Evolutionary conservation across 345 rosid genomes (phyloP).

Genomic region (Aegle marmelos): DNA sequence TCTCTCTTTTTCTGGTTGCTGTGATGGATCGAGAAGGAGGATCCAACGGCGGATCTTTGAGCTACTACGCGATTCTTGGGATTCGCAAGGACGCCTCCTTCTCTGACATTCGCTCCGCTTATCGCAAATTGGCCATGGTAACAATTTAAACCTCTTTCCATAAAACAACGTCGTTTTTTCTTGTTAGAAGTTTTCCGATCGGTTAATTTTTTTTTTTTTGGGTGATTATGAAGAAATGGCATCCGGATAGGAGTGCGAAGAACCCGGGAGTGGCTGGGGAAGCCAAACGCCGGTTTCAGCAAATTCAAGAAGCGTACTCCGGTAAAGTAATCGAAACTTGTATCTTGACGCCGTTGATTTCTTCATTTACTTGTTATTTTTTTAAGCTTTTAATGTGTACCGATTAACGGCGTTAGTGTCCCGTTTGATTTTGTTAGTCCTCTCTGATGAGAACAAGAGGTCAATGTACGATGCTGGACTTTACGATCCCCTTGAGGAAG

Average conservation of each 20-base stretch:
- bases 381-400: not conserved
- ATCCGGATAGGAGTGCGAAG: conserved; percentile 67
- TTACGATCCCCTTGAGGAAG: conserved; percentile 69
- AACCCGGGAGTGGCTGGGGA: conserved; percentile 64
- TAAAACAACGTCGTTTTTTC: not conserved
- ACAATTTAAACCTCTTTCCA: not conserved
- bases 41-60: conserved; percentile 56
- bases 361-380: not conserved
- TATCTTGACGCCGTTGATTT: not conserved
- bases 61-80: conserved; percentile 75
- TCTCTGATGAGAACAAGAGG: conserved; percentile 60
- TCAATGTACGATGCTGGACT: conserved; percentile 81
- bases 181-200: not conserved
- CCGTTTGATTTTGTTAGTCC: conserved; percentile 40
- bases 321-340: conserved; percentile 32
- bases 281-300: conserved; percentile 83
- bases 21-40: conserved; percentile 66
- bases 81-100: conserved; percentile 75
- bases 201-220: not conserved
- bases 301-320: conserved; percentile 89
- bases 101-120: conserved; percentile 79
- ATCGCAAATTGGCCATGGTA: conserved; percentile 92
- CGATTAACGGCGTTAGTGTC: conserved; percentile 8
- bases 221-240: conserved; percentile 66
- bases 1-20: not conserved